Percentiles rank a stretch among this genome's conserved stretches.
Evolutionary conservation across 2,329 filamentous ascomycete species (phyloP).

Genomic region (Sclerotinia glacialis): DNA sequence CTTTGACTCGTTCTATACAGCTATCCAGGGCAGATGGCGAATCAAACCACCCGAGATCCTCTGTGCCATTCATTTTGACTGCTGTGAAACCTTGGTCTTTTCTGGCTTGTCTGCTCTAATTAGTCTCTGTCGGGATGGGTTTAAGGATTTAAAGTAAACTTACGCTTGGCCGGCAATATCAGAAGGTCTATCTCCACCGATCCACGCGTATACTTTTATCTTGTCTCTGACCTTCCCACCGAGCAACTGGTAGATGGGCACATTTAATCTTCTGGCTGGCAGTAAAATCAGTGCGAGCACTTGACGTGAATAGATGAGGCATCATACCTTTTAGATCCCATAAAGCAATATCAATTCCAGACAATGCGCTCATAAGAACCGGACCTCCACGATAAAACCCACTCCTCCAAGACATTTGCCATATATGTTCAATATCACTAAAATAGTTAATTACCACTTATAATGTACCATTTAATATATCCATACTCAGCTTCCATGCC

Average conservation of each 20-base stretch:
- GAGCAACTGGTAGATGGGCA: constrained; percentile 70
- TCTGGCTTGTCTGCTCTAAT: constrained; percentile 48
- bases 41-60: constrained; percentile 74
- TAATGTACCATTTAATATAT: background rate
- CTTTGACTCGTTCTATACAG: constrained; percentile 64
- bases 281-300: background rate
- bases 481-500: constrained; percentile 68
- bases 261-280: constrained; percentile 54
- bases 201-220: constrained; percentile 74
- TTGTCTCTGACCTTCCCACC: constrained; percentile 71
- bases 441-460: background rate
- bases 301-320: background rate
- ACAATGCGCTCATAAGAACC: constrained; percentile 75
- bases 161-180: constrained; percentile 64
- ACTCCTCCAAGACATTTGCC: constrained; percentile 69
- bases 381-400: constrained; percentile 76
- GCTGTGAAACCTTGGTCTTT: constrained; percentile 61
- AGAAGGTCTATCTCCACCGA: constrained; percentile 67
- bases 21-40: constrained; percentile 61
- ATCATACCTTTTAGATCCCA: constrained; percentile 68
- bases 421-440: constrained; percentile 77
- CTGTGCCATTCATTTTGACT: constrained; percentile 79
- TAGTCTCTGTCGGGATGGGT: constrained; percentile 19
- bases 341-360: constrained; percentile 74
- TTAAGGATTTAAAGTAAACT: constrained; percentile 29